Conservation (phyloP, 805 yeast species). For the Candida berthetii region DNA sequence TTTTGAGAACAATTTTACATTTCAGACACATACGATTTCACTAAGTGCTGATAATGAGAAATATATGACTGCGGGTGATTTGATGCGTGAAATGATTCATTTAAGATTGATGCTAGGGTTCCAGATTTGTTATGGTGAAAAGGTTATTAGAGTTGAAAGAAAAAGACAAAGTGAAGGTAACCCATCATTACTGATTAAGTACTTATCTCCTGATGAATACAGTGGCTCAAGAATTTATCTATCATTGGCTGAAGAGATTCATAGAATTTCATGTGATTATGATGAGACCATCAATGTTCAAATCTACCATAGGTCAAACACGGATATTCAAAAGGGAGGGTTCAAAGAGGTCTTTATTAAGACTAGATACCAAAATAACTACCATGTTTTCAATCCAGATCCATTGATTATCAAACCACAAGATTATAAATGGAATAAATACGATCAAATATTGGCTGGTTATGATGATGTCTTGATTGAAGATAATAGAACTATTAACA, state of each 20-base stretch:
- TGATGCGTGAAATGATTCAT: constrained; percentile 84
- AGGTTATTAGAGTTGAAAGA: constrained; percentile 60
- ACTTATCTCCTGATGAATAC: constrained; percentile 40
- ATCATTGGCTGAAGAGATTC: constrained; percentile 78
- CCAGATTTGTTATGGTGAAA: constrained; percentile 77
- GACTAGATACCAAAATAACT: constrained; percentile 71
- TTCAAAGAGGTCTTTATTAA: constrained; percentile 55
- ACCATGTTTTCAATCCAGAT: constrained; percentile 50
- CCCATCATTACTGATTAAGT: constrained; percentile 48
- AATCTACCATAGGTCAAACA: constrained; percentile 45
- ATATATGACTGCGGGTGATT: constrained; percentile 45
- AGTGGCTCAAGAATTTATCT: constrained; percentile 65
- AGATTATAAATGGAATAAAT: constrained; percentile 78
- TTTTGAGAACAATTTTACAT: constrained; percentile 65
- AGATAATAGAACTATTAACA: constrained; percentile 46
- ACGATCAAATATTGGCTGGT: constrained; percentile 92
- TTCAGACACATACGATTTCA: constrained; percentile 77
- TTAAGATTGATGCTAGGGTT: constrained; percentile 81
- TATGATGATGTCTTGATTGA: constrained; percentile 64
- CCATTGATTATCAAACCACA: constrained; percentile 47
- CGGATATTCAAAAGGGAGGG: constrained; percentile 21
- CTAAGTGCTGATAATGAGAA: constrained; percentile 52
- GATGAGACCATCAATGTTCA: constrained; percentile 76
- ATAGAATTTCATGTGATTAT: constrained; percentile 69
- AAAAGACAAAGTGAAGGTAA: constrained; percentile 50